phyloP scores from a whole-genome alignment of 108 stramenopile species.

The Aurantiochytrium sp. region DNA sequence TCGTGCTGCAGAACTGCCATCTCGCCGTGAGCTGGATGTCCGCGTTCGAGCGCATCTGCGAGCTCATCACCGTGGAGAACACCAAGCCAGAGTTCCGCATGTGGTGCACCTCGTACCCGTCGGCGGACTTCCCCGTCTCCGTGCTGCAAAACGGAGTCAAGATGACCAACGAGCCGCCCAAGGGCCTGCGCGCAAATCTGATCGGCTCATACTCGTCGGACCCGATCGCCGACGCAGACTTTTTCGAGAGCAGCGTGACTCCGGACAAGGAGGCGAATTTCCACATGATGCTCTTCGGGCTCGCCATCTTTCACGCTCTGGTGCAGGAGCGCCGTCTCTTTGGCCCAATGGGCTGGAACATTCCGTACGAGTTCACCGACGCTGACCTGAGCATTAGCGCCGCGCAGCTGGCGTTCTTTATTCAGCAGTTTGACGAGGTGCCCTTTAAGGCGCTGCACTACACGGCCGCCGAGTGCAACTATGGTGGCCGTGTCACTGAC shows the following conservation, averaged over 20 bases:
- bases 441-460: slow-evolving; percentile 62
- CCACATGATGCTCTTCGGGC: slow-evolving; percentile 54
- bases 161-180: slow-evolving; percentile 70
- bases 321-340: slow-evolving; percentile 62
- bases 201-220: slow-evolving; percentile 45
- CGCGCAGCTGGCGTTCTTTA: slow-evolving; percentile 60
- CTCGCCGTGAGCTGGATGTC: slow-evolving; percentile 63
- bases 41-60: slow-evolving; percentile 51
- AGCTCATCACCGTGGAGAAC: slow-evolving; percentile 44
- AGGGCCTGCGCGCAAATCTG: slow-evolving; percentile 60
- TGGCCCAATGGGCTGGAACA: slow-evolving; percentile 69
- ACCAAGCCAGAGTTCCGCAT: slow-evolving; percentile 58
- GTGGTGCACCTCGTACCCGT: slow-evolving; percentile 64
- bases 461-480: slow-evolving; percentile 64
- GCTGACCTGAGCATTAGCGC: slow-evolving; percentile 54
- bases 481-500: slow-evolving; percentile 67
- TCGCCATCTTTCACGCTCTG: slow-evolving; percentile 65
- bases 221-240: slow-evolving; percentile 56
- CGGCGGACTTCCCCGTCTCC: slow-evolving; percentile 59
- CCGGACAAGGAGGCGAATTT: slow-evolving; percentile 37
- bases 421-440: slow-evolving; percentile 48
- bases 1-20: slow-evolving; percentile 65
- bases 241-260: slow-evolving; percentile 38
- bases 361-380: slow-evolving; percentile 68
- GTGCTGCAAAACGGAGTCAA: slow-evolving; percentile 69